Conservation (phyloP, 129 eudicot species). For the Mikania micrantha region DNA sequence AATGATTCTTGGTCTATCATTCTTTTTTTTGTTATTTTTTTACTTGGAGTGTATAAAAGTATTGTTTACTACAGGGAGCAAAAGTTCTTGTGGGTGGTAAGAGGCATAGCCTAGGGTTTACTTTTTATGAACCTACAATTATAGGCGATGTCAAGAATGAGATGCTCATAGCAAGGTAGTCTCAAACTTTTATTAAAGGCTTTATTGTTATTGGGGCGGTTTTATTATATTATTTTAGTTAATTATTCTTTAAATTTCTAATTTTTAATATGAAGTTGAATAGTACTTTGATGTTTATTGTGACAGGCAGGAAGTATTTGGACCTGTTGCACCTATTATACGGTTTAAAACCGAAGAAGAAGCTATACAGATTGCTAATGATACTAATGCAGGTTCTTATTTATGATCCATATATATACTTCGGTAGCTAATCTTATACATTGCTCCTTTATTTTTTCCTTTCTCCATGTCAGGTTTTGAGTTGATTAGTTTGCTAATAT, state of each 20-base stretch:
- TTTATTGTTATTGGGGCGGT: not conserved
- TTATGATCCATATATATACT: not conserved
- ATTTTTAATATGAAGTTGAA: conserved; percentile 2
- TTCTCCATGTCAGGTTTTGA: not conserved
- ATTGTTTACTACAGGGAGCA: conserved; percentile 62
- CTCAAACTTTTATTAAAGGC: not conserved
- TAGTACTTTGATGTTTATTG: not conserved
- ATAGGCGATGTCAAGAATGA: conserved; percentile 69
- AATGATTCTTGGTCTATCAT: not conserved
- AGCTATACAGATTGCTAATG: conserved; percentile 86
- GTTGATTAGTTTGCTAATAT: not conserved
- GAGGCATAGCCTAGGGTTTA: conserved; percentile 76
- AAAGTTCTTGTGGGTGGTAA: conserved; percentile 82
- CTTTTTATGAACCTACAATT: conserved; percentile 85
- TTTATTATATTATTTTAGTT: not conserved
- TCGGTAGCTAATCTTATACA: not conserved
- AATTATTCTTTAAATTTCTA: not conserved
- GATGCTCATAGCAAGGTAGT: conserved; percentile 83
- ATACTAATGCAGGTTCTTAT: conserved; percentile 81
- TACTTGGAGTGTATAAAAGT: not conserved
- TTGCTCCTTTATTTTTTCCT: not conserved
- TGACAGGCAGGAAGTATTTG: conserved; percentile 84
- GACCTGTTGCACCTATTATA: conserved; percentile 94
- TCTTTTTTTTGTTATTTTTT: not conserved
- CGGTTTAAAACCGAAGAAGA: conserved; percentile 86